Evolutionary conservation across 225 moss, liverwort and hornwort species (phyloP), one percentile per base, ranked within the genome.

Genomic region (Asterella californica): DNA sequence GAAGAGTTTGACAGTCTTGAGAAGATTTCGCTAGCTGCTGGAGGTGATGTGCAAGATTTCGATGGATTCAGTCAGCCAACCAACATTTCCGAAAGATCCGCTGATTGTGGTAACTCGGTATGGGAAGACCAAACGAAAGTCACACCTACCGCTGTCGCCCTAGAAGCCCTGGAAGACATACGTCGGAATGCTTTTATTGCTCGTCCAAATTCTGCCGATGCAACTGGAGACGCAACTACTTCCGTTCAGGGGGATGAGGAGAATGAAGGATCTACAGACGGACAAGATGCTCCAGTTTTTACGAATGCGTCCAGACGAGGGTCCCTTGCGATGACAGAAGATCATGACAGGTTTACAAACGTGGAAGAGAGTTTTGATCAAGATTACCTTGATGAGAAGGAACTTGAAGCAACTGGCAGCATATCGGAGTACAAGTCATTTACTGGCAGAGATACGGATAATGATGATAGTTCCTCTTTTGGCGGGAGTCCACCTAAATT

Each of bases 371-470:
- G 9, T 34, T 61, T 24, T 47, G 17, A 25, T 15, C 19, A 27
- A 76, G 38, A 0, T 70, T 24, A 22, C 36, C 64, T 42, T 21
- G 75, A 72, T 32, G 72, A 72, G 27, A 50, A 50, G 72, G 50
- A 72, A 2, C 29, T 46, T 11, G 81, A 79, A 75, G 86, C 73
- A 18, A 75, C 6, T 62, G 52, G 77, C 54, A 69, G 53, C 30
- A 62, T 18, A 38, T 80, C 80, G 1, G 77, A 81, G 36, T 38
- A 70, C 57, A 76, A 12, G 38, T 78, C 38, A 52, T 8, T 72
- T 46, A 72, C 38, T 79, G 66, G 50, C 38, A 75, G 73, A 68
- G 79, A 76, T 57, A 18, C 79, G 48, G 81, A 78, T 29, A 46
- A 32, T 42, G 82, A 63, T 57, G 50, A 62, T 12, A 76, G 61